Evolutionary conservation across 2,329 filamentous ascomycete genomes (phyloP), one percentile per base, ranked within the genome.

Genomic region (Tympanopsis confertula): DNA sequence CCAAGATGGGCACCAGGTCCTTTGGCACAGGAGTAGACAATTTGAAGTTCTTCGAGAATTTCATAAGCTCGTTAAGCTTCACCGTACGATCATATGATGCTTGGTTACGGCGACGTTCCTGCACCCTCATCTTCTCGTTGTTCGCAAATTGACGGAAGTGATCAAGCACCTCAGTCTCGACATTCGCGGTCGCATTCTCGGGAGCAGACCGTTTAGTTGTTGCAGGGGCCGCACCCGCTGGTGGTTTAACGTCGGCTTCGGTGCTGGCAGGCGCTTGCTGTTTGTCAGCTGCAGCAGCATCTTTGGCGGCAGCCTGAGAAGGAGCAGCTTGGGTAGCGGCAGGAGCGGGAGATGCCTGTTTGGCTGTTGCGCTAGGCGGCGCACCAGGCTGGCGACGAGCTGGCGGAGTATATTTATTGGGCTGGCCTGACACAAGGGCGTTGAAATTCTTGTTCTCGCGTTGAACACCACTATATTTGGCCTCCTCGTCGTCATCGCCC

Each of bases 1-100:
- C 77, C 13, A 82, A 59, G 36, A 82, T 82, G 1, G 78, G 77
- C 4, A 82, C 74, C 36, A 82, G 54, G 52, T 82, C 78, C 40
- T 71, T 69, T 3, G 78, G 78, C 26, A 82, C 75, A 12, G 75
- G 74, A 14, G 76, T 81, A 44, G 70, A 70, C 17, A 82, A 63
- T 52, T 81, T 82, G 62, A 82, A 82, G 50, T 74, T 80, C 45
- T 73, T 66, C 0, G 78, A 75, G 49, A 82, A 82, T 47, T 79
- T 81, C 62, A 79, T 77, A 33, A 82, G 54, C 51, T 82, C 78
- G 46, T 81, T 81, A 32, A 82, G 56, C 50, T 80, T 81, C 40
- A 80, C 68, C 18, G 71, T 74, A 45, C 79, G 78, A 50, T 81
- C 78, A 44, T 45, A 45, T 19, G 47, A 45, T 5, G 44, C 41